Evolutionary conservation across 2,329 filamentous ascomycete genomes (phyloP), one percentile per base, ranked within the genome.

Genomic region (Beauveria varroae): DNA sequence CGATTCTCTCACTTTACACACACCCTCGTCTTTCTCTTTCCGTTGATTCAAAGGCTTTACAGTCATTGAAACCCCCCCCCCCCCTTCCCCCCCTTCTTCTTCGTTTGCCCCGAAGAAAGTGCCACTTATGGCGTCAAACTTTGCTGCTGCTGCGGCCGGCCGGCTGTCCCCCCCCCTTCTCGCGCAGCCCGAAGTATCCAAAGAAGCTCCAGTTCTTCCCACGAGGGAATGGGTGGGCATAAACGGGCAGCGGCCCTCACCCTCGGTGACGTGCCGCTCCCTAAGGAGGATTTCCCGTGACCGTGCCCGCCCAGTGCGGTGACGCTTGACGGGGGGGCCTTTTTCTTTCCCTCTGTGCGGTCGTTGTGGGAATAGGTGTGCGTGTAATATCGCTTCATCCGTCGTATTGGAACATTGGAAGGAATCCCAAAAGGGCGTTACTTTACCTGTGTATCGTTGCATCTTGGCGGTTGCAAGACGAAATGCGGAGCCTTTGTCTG

Each of bases 261-360:
- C 26, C 26, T 55, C 53, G 53, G 53, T 47, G 60, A 46, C 60
- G 60, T 51, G 47, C 61, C 55, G 55, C 47, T 41, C 50, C 50
- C 24, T 56, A 4, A 4, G 20, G 28, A 40, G 60, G 24, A 52
- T 51, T 34, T 34, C 30, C 60, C 60, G 60, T 58, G 54, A 24
- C 49, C 34, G 61, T 55, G 54, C 41, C 55, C 49, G 55, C 60
- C 60, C 55, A 62, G 60, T 62, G 60, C 40, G 54, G 40, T 58
- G 47, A 28, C n/a, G 24, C 24, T 24, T 47, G 16, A 9, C 16
- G 24, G 41, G 41, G 30, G 30, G 3, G 9, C 30, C 30, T 3
- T 12, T 30, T 30, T 30, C 12, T 30, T 10, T 30, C 7, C 8
- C 3, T 6, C 8, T 30, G 28, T 30, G 30, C 30, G 30, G 30